Base-by-base conservation (phyloP, 129 eudicot genomes). In the Artemisia tridentata region DNA sequence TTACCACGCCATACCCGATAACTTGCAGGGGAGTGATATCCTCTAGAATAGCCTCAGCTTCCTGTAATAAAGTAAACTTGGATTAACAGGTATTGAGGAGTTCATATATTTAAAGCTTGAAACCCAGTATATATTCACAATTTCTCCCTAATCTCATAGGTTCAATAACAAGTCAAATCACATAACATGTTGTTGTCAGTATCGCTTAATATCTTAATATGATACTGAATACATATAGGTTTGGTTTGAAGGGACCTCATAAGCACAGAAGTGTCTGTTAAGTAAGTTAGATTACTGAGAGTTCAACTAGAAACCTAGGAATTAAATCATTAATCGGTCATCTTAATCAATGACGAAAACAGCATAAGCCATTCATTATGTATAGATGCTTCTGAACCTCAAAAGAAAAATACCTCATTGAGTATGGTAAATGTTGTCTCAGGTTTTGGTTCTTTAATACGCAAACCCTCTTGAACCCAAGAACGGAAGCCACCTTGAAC, bases 41-140 rank as follows among this genome's bases (percentile, higher is more conserved):
- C 73, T 87, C 91, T 54, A 93, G 73, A 69, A 93, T 93, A 65
- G 98, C 98, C 79, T 89, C 97, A 52, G 88, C 96, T 78, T 93
- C 98, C 98, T 93, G 80, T 69, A 17, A 75, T 48, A 11, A 69
- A 51, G 54, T 45, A 27, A 54, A 53, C 65, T 59, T 65, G 55
- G 52, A 68, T 74, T 63, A 73, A 56, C 51, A 72, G 50, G 57
- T 20, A 61, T 68, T 51, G 47, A 11, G 81, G 48, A 41, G 76
- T 51, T 69, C 11, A 65, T 54, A 21, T 41, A 8, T 23, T 43
- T 61, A 60, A 34, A 63, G 54, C 55, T 25, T 63, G 71, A 31
- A 49, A 63, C 51, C 9, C 23, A 62, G 11, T 14, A 64, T 21
- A 74, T 43, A 74, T 53, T 45, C 52, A 73, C 13, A 18, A 38